These are phyloP conservation scores for Ganoderma meredithae DNA, from an alignment of 1,284 basidiomycete species.

Conservation along the genomic window DNA sequence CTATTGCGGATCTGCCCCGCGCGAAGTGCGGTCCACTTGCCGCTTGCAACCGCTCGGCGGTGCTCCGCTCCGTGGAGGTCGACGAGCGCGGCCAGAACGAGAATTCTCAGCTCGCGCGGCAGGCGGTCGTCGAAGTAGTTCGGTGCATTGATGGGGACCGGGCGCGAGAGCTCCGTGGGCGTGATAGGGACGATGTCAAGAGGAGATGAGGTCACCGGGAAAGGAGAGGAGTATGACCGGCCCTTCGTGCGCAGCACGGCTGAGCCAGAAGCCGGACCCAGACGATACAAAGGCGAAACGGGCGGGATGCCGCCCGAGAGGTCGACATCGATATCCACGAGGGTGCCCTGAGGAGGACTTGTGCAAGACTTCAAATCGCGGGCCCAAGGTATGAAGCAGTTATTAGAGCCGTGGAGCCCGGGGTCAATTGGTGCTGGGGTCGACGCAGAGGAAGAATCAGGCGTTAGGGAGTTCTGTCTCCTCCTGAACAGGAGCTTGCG, in stretches of 20 bases:
- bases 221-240: conserved; percentile 70
- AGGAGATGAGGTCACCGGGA: conserved; percentile 55
- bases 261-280: conserved; percentile 33
- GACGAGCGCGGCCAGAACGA: conserved; percentile 65
- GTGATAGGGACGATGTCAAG: conserved; percentile 61
- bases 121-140: conserved; percentile 72
- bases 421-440: conserved; percentile 27
- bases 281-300: conserved; percentile 33
- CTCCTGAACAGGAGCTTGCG: conserved; percentile 60
- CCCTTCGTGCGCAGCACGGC: conserved; percentile 52
- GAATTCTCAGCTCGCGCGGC: conserved; percentile 77
- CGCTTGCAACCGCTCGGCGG: conserved; percentile 47
- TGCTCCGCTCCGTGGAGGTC: conserved; percentile 63
- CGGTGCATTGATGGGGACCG: conserved; percentile 51
- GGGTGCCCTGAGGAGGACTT: conserved; percentile 40
- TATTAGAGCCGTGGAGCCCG: conserved; percentile 41
- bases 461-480: conserved; percentile 28
- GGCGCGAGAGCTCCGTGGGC: conserved; percentile 55
- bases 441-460: conserved; percentile 21
- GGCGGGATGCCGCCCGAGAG: conserved; percentile 33
- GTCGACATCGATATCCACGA: conserved; percentile 41
- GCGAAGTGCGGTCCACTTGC: conserved; percentile 63
- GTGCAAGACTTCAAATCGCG: conserved; percentile 44
- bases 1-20: conserved; percentile 63
- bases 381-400: conserved; percentile 54